A percentile compares a stretch with the other conserved stretches of the same genome.
Conservation (phyloP, 345 rosid species). For the Aurinia saxatilis region DNA sequence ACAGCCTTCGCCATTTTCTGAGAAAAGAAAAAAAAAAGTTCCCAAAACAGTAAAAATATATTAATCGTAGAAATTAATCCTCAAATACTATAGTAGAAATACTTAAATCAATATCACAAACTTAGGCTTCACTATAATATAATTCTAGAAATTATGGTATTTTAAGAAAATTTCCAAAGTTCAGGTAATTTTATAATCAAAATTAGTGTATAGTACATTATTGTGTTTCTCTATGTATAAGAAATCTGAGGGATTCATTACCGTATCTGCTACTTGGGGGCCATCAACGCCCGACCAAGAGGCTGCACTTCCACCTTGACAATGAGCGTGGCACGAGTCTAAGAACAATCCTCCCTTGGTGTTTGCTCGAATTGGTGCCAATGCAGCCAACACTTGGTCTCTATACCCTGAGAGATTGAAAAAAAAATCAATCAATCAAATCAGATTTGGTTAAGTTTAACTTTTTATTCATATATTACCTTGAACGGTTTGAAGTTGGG, state of each 20-base stretch:
- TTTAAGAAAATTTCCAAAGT: too few species aligned
- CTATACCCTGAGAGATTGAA: conserved; percentile 46
- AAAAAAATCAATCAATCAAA: neutral
- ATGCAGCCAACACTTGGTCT: conserved; percentile 49
- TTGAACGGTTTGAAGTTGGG: conserved; percentile 65
- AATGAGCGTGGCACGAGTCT: conserved; percentile 79
- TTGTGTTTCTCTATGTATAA: neutral
- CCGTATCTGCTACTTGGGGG: conserved; percentile 47
- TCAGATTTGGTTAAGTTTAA: neutral
- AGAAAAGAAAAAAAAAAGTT: neutral
- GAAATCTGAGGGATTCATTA: conserved; percentile 16
- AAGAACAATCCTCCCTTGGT: conserved; percentile 59
- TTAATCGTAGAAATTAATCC: neutral
- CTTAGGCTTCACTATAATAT: too few species aligned
- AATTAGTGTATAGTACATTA: too few species aligned
- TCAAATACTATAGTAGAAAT: neutral
- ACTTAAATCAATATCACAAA: too few species aligned
- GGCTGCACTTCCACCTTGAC: conserved; percentile 68
- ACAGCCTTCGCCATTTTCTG: conserved; percentile 85
- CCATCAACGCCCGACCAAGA: conserved; percentile 59
- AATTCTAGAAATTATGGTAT: too few species aligned
- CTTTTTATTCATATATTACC: conserved; percentile 30
- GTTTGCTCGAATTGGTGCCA: conserved; percentile 35
- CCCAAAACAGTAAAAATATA: neutral
- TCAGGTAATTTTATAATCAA: too few species aligned